phyloP scores from a whole-genome alignment of 192 early-diverging fungal genomes.

The Coemansia sp. region DNA sequence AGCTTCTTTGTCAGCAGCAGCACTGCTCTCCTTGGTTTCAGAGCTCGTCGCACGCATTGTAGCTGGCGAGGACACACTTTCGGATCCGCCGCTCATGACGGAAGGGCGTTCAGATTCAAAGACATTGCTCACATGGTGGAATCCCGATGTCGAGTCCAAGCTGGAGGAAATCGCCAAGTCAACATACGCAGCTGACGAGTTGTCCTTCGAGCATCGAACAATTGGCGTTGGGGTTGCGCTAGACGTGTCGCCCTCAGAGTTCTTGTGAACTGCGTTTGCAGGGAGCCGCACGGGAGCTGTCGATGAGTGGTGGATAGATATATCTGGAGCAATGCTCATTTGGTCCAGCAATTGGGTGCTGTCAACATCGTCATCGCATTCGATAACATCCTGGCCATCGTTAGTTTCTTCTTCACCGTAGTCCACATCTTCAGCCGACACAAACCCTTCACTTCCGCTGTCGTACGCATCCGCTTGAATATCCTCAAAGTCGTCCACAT shows the following conservation, averaged over 20 bases:
- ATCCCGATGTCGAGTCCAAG: slow-evolving; percentile 48
- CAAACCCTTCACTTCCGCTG: slow-evolving; percentile 53
- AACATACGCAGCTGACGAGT: slow-evolving; percentile 17
- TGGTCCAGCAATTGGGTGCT: slow-evolving; percentile 11
- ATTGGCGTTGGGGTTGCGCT: not conserved
- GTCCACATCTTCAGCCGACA: slow-evolving; percentile 47
- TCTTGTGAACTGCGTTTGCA: slow-evolving; percentile 23
- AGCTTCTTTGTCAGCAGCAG: not conserved
- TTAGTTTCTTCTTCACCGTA: slow-evolving; percentile 3
- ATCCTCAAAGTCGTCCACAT: slow-evolving; percentile 36
- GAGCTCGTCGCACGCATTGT: not conserved
- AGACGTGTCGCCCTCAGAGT: not conserved
- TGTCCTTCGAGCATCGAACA: not conserved
- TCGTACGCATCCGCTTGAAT: slow-evolving; percentile 26
- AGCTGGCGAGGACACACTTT: not conserved
- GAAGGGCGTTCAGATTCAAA: slow-evolving; percentile 24
- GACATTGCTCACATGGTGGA: slow-evolving; percentile 48
- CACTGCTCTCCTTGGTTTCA: not conserved
- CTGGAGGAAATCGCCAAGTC: slow-evolving; percentile 46
- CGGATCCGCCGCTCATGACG: slow-evolving; percentile 3
- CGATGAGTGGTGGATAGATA: not conserved
- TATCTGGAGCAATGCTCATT: not conserved
- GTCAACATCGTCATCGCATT: slow-evolving; percentile 2
- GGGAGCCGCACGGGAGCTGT: slow-evolving; percentile 31
- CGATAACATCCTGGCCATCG: not conserved